Evolutionary conservation across 768 basidiomycete genomes (phyloP), one percentile per base, ranked within the genome.

Genomic region (Hysterangium stoloniferum): DNA sequence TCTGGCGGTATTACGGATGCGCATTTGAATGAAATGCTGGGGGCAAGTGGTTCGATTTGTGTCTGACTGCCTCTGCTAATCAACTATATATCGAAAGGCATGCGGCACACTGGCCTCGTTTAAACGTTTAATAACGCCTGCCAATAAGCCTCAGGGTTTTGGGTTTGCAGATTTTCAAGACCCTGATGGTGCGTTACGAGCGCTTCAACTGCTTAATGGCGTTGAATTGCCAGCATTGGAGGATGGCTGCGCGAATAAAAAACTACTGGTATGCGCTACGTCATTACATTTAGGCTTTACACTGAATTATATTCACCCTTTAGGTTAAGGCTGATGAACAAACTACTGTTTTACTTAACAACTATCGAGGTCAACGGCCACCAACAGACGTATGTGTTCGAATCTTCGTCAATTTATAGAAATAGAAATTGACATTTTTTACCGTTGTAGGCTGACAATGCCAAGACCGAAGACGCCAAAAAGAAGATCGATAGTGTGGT

Each of bases 261-360:
- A 76, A 46, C 62, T 86, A 15, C 65, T 82, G 61, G 92, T 90
- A 70, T 72, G 86, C 79, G 61, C 38, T 50, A 47, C 28, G 50
- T 36, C 12, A 1, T 6, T 32, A 17, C 8, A 27, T n/a, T n/a
- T n/a, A n/a, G n/a, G 25, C 38, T 41, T 43, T 20, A 25, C 38
- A 31, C 15, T 25, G 6, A 63, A 69, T 66, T 56, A 60, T 40
- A 46, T 36, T 45, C n/a, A 37, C 4, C 42, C 28, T 22, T 36
- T 61, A 91, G 86, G 82, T 97, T 55, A 97, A 95, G 70, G 92
- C 90, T 52, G 96, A 99, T 64, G 92, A 96, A 68, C 96, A 96
- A 69, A 96, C 92, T 0, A 82, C 82, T 45, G 73, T 78, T 7
- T 89, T 94, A 59, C 66, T 98, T 54, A 92, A 97, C 57, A 84